A percentile compares a stretch with the other conserved stretches of the same genome.
These are phyloP conservation scores for Orychophragmus violaceus DNA, from an alignment of 345 rosid species.

Conservation along the genomic window DNA sequence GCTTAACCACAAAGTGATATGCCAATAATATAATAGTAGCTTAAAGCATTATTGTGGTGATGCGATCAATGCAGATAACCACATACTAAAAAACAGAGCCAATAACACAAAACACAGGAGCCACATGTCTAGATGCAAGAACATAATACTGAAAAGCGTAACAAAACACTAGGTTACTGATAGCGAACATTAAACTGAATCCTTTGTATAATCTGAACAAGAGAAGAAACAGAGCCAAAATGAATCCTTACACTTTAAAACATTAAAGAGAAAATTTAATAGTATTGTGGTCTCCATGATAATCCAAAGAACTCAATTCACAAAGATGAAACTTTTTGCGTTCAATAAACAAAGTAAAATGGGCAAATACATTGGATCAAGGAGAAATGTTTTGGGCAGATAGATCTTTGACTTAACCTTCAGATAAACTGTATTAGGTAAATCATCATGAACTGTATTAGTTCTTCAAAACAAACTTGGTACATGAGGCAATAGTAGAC, in stretches of 20 bases:
- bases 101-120: background rate
- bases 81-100: background rate
- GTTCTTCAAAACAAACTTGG: background rate
- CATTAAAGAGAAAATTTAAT: too few species aligned
- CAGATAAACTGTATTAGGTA: conserved; percentile 15
- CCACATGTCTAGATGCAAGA: background rate
- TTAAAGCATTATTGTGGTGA: background rate
- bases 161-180: background rate
- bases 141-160: background rate
- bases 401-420: conserved; percentile 20
- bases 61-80: background rate
- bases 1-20: too few species aligned
- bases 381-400: conserved; percentile 23
- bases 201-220: too few species aligned
- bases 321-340: too few species aligned
- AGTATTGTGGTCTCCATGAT: too few species aligned
- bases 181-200: too few species aligned
- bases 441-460: conserved; percentile 2
- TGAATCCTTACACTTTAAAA: too few species aligned
- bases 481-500: background rate
- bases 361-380: too few species aligned
- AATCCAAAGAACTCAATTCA: too few species aligned
- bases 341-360: too few species aligned
- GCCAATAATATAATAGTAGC: background rate
- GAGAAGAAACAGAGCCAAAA: too few species aligned